phyloP scores from a whole-genome alignment of 768 basidiomycete genomes.

The Podaxis sp. region DNA sequence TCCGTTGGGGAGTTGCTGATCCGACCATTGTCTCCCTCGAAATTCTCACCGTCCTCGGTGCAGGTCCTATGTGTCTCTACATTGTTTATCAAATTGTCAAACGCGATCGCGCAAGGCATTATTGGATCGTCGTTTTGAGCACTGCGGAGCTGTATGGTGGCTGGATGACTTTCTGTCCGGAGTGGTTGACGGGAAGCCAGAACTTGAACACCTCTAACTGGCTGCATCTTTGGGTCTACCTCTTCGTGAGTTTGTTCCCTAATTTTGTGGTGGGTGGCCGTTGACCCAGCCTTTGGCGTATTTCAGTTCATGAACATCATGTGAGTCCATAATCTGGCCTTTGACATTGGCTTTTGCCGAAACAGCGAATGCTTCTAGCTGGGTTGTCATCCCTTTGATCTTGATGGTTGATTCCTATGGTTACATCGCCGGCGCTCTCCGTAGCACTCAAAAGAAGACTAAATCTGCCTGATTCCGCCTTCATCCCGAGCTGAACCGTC shows the following conservation, averaged over 20 bases:
- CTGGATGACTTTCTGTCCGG: slow-evolving; percentile 91
- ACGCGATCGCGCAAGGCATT: slow-evolving; percentile 63
- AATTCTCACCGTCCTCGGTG: slow-evolving; percentile 76
- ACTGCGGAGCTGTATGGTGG: slow-evolving; percentile 79
- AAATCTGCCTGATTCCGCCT: slow-evolving; percentile 13
- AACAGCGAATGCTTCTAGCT: slow-evolving; percentile 36
- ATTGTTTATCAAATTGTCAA: slow-evolving; percentile 62
- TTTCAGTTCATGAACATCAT: slow-evolving; percentile 73
- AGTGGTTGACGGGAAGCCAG: slow-evolving; percentile 76
- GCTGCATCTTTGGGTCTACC: slow-evolving; percentile 77
- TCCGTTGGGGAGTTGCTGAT: slow-evolving; percentile 78
- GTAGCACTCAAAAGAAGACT: slow-evolving; percentile 27
- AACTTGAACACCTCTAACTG: slow-evolving; percentile 68
- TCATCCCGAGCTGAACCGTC: not conserved
- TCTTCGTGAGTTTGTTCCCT: slow-evolving; percentile 49
- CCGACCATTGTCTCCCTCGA: slow-evolving; percentile 80
- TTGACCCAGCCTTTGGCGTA: slow-evolving; percentile 21
- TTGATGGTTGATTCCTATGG: slow-evolving; percentile 77
- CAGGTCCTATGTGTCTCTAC: slow-evolving; percentile 70
- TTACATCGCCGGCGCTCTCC: slow-evolving; percentile 61
- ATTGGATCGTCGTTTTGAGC: slow-evolving; percentile 77
- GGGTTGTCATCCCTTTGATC: slow-evolving; percentile 74
- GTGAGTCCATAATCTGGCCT: slow-evolving; percentile 35
- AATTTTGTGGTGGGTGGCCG: not conserved
- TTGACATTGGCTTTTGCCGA: not conserved